phyloP scores from a whole-genome alignment of 1,139 yeast genomes.

The Kodamaea derodonti region DNA sequence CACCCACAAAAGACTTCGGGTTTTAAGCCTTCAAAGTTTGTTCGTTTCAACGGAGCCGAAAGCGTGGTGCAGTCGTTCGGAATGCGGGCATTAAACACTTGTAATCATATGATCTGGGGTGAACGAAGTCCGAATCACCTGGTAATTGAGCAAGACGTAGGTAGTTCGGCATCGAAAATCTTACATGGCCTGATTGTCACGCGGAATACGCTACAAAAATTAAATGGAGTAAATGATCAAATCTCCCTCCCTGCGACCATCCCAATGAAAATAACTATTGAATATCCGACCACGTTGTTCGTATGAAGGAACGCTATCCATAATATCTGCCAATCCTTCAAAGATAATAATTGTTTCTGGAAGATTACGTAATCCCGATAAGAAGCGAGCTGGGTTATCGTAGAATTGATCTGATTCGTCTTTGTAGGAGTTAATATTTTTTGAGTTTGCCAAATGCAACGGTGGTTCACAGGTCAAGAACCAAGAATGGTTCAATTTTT shows the following conservation, averaged over 20 bases:
- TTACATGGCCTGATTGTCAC: no score
- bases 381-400: conserved; percentile 54
- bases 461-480: conserved; percentile 94
- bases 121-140: no score
- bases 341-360: conserved; percentile 73
- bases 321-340: conserved; percentile 38
- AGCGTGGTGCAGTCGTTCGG: no score
- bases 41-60: no score
- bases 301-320: conserved; percentile 48
- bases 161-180: no score
- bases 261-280: conserved; percentile 87
- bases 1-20: no score
- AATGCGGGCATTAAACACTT: no score
- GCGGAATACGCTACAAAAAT: no score
- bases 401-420: conserved; percentile 89
- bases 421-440: conserved; percentile 45
- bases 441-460: conserved; percentile 30
- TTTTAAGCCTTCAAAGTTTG: no score
- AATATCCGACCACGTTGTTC: conserved; percentile 53
- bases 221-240: conserved; percentile 56
- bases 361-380: conserved; percentile 36
- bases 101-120: no score
- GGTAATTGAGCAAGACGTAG: no score
- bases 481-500: conserved; percentile 51
- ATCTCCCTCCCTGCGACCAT: conserved; percentile 74